Evolutionary conservation across 169 alveolate genomes (phyloP).

Genomic region (Cyclospora cayetanensis): DNA sequence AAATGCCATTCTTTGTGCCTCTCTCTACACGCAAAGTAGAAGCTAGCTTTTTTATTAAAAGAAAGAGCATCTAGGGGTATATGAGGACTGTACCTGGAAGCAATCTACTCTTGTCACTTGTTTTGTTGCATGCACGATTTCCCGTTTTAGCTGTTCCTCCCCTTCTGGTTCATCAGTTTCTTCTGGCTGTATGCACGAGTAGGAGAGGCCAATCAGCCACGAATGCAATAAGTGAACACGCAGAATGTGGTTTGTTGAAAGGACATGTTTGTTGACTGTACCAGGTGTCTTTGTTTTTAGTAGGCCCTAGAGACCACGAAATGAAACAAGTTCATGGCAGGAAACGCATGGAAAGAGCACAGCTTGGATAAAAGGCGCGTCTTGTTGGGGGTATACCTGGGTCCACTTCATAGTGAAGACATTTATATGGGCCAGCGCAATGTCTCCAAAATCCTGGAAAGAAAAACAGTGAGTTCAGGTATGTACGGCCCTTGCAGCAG

Average conservation of each 20-base stretch:
- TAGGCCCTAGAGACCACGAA: background rate
- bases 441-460: conserved; percentile 31
- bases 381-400: background rate
- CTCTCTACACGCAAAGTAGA: background rate
- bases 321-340: background rate
- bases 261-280: background rate
- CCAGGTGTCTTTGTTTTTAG: too few species aligned
- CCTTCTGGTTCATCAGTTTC: background rate
- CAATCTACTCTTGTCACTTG: background rate
- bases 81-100: background rate
- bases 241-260: background rate
- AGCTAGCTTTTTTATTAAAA: background rate
- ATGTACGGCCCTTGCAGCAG: too few species aligned
- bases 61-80: background rate
- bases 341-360: too few species aligned
- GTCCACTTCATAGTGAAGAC: background rate
- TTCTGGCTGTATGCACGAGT: background rate
- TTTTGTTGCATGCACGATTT: background rate
- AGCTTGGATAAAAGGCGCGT: too few species aligned
- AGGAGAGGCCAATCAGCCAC: too few species aligned
- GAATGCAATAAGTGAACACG: background rate
- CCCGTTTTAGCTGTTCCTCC: background rate
- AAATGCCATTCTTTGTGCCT: background rate
- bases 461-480: too few species aligned
- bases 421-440: conserved; percentile 9